Base-by-base conservation (phyloP, 2,329 filamentous ascomycete species). In the Cucurbitaria berberidis region DNA sequence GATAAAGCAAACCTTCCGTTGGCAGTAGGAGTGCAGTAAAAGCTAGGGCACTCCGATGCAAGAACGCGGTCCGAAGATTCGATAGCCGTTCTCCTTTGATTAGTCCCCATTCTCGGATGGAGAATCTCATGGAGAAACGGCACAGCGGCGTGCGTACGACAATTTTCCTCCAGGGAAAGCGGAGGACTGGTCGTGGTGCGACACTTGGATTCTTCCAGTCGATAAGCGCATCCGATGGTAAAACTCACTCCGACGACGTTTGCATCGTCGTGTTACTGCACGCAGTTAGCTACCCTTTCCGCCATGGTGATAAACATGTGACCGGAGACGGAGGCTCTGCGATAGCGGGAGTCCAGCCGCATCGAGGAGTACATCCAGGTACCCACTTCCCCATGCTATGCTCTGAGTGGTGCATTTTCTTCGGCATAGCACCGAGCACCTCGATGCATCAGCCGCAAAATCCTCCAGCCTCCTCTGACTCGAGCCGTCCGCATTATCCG, bases 321-420 rank as follows among this genome's bases (percentile, higher is more conserved):
- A 60, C 38, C 39, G 43, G 48, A 8, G 22, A 38, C 34, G 26
- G 41, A 34, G n/a, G 22, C 45, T 48, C 35, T 29, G 13, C 27
- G 34, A 32, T 24, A 45, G 59, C 59, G 59, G 59, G 57, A 52
- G 49, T 43, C 38, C 48, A 52, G 19, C 57, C 50, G 35, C 3
- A 58, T 57, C 15, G 13, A 45, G 55, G 39, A 59, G 41, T 44
- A n/a, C 29, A 50, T 27, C 42, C 51, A 34, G 42, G 24, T 24
- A 39, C 21, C 36, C 36, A 39, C 36, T 15, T 22, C 13, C 3
- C 3, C 15, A 21, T 22, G 18, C 4, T 7, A 15, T 15, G 36
- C 21, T 39, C 19, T 52, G 39, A 57, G 43, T 61, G 55, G 55
- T 54, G 55, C 55, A 52, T 50, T 45, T 55, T 55, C 36, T 48